Evolutionary conservation across 192 early-diverging fungal species (phyloP).

Genomic region (Cladochytrium replicatum): DNA sequence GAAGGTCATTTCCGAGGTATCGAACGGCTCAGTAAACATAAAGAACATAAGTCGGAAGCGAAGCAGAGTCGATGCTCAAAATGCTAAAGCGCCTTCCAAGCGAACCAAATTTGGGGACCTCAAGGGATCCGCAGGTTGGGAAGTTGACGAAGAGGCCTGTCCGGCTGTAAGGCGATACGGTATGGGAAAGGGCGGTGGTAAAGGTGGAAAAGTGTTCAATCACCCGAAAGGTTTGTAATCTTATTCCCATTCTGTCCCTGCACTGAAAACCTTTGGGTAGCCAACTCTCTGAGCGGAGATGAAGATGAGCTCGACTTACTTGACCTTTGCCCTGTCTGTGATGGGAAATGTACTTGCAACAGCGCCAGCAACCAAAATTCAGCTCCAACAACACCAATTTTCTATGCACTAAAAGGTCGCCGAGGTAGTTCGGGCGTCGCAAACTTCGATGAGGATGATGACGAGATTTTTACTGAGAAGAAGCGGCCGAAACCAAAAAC

Average conservation of each 20-base stretch:
- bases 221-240: not conserved
- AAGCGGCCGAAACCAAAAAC: too few relatives aligned
- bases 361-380: too few relatives aligned
- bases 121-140: not conserved
- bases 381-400: too few relatives aligned
- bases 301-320: conserved; percentile 13
- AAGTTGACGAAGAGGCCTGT: not conserved
- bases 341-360: conserved; percentile 26
- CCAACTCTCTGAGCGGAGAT: not conserved
- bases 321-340: conserved; percentile 22
- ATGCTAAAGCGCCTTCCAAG: too few relatives aligned
- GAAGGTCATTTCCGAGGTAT: conserved; percentile 6
- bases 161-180: not conserved
- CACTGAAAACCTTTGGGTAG: not conserved
- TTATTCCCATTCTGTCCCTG: not conserved
- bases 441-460: too few relatives aligned
- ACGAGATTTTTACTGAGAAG: too few relatives aligned
- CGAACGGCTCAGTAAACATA: too few relatives aligned
- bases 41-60: too few relatives aligned
- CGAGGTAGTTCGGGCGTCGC: too few relatives aligned
- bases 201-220: not conserved
- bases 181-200: not conserved
- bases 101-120: too few relatives aligned
- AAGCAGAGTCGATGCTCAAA: too few relatives aligned
- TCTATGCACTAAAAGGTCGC: too few relatives aligned